Base-by-base conservation (phyloP, 176 grass and related monocot species). In the Cymbopogon citratus region DNA sequence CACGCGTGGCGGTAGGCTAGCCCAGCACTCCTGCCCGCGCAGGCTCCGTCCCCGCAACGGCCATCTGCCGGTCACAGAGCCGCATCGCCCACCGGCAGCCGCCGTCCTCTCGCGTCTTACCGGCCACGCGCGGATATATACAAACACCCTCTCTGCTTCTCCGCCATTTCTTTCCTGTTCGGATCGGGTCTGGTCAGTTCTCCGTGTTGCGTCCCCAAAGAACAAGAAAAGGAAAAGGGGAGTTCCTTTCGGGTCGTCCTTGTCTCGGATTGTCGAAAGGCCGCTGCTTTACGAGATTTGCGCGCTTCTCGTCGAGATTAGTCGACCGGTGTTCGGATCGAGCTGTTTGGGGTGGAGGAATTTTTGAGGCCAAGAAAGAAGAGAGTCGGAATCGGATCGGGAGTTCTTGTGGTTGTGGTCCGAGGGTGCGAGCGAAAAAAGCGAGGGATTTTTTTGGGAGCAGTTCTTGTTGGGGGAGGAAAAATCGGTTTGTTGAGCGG, bases 381-480 rank as follows among this genome's bases (percentile, higher is more conserved):
- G 75, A 73, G 46, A 60, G 76, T 64, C 61, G 78, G 78, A 66
- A 77, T 64, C 68, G 78, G 78, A 73, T 82, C 78, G 77, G 71
- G 62, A 62, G 43, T 73, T 73, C 73, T 78, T 69, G 64, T 24
- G 18, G 82, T 59, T 69, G 63, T 24, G 16, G 82, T 68, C 5
- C 2, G 35, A 48, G 24, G 33, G 24, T 19, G n/a, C n/a, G n/a
- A n/a, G 59, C 61, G 33, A 46, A 35, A 66, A 73, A 81, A 81
- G 68, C 33, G 72, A 51, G 44, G 51, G 21, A 76, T 82, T 83
- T 82, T 80, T 76, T 80, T 76, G 35, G 73, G 83, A 35, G 60
- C 57, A 33, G 34, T 67, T 71, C 69, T 45, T 44, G 61, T 26
- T 15, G 0, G 31, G 39, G 2, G 31, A n/a, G 75, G 28, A 73